phyloP scores from a whole-genome alignment of 2,329 filamentous ascomycete genomes.

The Samsoniella hepiali region DNA sequence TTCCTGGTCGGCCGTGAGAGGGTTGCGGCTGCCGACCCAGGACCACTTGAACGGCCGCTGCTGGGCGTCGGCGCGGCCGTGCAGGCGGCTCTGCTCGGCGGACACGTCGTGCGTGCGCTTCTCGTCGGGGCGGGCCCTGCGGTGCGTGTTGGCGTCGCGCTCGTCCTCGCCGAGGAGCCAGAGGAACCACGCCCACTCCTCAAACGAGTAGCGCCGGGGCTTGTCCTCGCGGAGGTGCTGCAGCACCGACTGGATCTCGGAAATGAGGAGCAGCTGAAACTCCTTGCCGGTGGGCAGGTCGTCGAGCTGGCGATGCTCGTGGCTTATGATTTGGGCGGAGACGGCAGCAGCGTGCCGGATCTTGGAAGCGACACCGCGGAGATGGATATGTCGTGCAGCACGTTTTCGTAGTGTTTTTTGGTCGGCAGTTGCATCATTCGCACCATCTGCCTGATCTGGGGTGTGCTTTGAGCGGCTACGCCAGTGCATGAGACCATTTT shows the following conservation, averaged over 20 bases:
- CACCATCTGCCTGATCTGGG: background rate
- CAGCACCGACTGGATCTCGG: conserved; percentile 66
- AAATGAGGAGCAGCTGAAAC: conserved; percentile 64
- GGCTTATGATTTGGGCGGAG: conserved; percentile 23
- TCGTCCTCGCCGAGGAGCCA: conserved; percentile 70
- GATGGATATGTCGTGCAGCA: background rate
- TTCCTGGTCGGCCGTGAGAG: conserved; percentile 64
- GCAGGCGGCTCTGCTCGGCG: conserved; percentile 9
- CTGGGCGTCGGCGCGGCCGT: conserved; percentile 28
- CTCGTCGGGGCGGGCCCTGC: conserved; percentile 34
- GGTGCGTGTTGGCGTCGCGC: conserved; percentile 47
- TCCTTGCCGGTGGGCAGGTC: conserved; percentile 44
- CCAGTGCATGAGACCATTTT: conserved; percentile 4
- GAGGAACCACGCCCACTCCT: conserved; percentile 85
- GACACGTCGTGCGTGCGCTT: conserved; percentile 21
- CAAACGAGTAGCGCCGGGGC: conserved; percentile 68
- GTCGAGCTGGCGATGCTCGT: conserved; percentile 35
- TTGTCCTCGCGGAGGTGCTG: conserved; percentile 56
- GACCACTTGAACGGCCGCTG: conserved; percentile 52
- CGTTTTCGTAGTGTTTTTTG: conserved; percentile 6
- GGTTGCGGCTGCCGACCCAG: conserved; percentile 68
- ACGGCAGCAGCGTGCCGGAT: conserved; percentile 16
- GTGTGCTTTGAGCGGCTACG: background rate
- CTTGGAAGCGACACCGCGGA: background rate
- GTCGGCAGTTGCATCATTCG: conserved; percentile 13